Evolutionary conservation across 2,329 filamentous ascomycete species (phyloP).

Genomic region (Nemania serpens): DNA sequence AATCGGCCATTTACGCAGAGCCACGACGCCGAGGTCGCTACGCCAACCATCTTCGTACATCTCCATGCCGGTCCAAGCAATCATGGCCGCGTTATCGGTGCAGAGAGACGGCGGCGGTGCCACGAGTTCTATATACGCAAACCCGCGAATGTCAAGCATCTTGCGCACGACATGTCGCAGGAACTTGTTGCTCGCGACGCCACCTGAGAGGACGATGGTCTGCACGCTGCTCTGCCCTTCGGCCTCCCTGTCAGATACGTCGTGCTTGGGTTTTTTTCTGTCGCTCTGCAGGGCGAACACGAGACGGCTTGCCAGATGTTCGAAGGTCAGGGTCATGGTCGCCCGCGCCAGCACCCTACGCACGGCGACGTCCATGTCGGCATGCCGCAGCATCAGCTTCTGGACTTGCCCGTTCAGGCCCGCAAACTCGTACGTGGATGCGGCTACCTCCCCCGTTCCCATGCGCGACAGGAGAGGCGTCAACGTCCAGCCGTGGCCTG

Average conservation of each 20-base stretch:
- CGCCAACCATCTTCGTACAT: constrained; percentile 83
- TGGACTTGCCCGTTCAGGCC: constrained; percentile 70
- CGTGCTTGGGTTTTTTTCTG: constrained; percentile 7
- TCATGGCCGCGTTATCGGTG: constrained; percentile 97
- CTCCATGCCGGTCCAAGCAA: constrained; percentile 90
- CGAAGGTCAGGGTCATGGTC: constrained; percentile 80
- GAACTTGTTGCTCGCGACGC: constrained; percentile 85
- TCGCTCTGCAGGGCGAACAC: constrained; percentile 62
- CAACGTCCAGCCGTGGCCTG: constrained; percentile 64
- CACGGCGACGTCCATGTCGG: constrained; percentile 58
- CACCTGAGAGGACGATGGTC: constrained; percentile 78
- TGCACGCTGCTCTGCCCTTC: constrained; percentile 20
- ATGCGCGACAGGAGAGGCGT: constrained; percentile 63
- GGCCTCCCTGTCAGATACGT: constrained; percentile 2
- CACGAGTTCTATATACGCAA: constrained; percentile 62
- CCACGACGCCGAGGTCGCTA: constrained; percentile 62
- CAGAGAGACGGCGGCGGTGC: constrained; percentile 80
- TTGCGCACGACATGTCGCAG: constrained; percentile 67
- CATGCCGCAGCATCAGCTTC: constrained; percentile 48
- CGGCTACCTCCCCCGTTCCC: constrained; percentile 49
- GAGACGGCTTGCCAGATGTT: constrained; percentile 80
- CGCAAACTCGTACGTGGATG: constrained; percentile 74
- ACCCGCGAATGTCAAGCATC: constrained; percentile 69
- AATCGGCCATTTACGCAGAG: constrained; percentile 74
- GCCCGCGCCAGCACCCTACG: constrained; percentile 71